Base-by-base conservation (phyloP, 2,329 filamentous ascomycete species). In the Colletotrichum magnum region DNA sequence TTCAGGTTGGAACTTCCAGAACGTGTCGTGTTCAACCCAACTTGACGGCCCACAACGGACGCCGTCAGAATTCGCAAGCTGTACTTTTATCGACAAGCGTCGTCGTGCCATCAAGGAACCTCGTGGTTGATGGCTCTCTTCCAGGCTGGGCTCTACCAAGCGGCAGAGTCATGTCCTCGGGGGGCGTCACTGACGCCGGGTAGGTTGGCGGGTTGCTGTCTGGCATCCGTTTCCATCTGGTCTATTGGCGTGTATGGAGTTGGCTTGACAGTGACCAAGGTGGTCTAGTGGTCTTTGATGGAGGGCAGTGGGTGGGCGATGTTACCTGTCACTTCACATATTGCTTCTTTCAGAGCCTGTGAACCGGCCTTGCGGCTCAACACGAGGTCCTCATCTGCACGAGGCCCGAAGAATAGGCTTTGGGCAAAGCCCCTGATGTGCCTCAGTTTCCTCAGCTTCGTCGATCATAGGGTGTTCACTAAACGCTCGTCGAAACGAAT, bases 1-100 rank as follows among this genome's bases (percentile, higher is more conserved):
- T 69, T 69, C 62, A 69, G 62, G 51, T 52, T 66, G 62, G 66
- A 61, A 66, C 67, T 69, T 66, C 51, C 47, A 66, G 67, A 69
- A 57, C 57, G 56, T 47, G 47, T 66, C 52, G 56, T 45, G 67
- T 69, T 66, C 62, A 60, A 61, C 62, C 56, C 67, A 69, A 60
- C 62, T 66, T 43, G 59, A 57, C 45, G 56, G 45, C 28, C 62
- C 62, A 66, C 57, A 24, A 60, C 56, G 36, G 50, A 60, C 66
- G 50, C 21, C 43, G 61, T 69, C 66, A 66, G 32, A 13, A 45
- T 56, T 67, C 67, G 67, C 67, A 69, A 69, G 56, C 62, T 57
- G 45, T n/a, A 54, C 67, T 66, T 52, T 67, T 61, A 67, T 66
- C 62, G 62, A 69, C 62, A 67, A 69, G 56, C 62, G 67, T 26